These are phyloP conservation scores for Actinomortierella wolfii DNA, from an alignment of 371 early-diverging fungal species.

Conservation along the genomic window DNA sequence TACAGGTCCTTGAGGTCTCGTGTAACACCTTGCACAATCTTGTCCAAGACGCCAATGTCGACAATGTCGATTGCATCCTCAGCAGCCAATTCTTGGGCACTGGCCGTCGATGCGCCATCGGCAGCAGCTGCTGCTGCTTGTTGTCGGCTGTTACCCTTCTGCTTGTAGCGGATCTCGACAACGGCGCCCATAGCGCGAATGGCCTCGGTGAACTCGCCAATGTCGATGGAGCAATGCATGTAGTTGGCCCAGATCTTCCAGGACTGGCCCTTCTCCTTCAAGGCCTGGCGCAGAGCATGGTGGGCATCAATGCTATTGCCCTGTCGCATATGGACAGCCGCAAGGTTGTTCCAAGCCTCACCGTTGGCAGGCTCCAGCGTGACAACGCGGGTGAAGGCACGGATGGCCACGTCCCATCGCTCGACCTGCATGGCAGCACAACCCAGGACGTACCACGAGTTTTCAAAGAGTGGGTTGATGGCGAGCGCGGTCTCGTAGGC, in stretches of 20 bases:
- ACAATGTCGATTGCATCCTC: conserved; percentile 56
- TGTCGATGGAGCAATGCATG: conserved; percentile 74
- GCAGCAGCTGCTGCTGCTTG: too few relatives aligned
- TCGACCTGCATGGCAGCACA: conserved; percentile 89
- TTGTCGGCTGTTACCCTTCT: too few relatives aligned
- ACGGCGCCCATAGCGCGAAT: conserved; percentile 86
- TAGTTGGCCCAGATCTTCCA: conserved; percentile 95
- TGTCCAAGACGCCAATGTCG: conserved; percentile 75
- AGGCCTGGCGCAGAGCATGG: conserved; percentile 81
- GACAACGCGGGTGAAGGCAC: conserved; percentile 81
- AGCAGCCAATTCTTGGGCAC: too few relatives aligned
- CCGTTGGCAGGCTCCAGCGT: conserved; percentile 81
- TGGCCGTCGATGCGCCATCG: too few relatives aligned
- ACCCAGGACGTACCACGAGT: conserved; percentile 95
- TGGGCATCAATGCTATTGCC: conserved; percentile 79
- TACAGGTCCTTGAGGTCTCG: conserved; percentile 67
- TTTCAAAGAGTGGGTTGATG: conserved; percentile 95
- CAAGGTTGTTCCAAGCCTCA: conserved; percentile 97
- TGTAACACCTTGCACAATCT: conserved; percentile 73
- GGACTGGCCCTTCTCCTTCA: conserved; percentile 78
- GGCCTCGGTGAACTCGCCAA: conserved; percentile 83
- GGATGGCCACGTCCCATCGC: conserved; percentile 76
- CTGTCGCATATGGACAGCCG: conserved; percentile 76
- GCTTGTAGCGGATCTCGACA: conserved; percentile 76
- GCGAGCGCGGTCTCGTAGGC: conserved; percentile 75